These are phyloP conservation scores for Amanita polypyramis DNA, from an alignment of 768 basidiomycete genomes.

Conservation along the genomic window DNA sequence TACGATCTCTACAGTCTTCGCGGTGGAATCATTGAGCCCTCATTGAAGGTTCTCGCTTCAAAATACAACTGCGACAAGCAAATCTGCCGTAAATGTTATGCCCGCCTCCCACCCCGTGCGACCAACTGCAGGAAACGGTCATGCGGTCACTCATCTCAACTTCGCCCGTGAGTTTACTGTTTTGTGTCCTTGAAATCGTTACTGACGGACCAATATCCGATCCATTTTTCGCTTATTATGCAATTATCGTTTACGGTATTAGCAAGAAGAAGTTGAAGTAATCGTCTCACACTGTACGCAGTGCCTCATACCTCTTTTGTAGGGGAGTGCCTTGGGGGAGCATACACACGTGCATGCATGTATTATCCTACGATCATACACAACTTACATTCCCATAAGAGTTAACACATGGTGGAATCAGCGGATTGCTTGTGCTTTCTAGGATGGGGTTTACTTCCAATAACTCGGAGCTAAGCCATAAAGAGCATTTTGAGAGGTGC, in stretches of 20 bases:
- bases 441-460: no score
- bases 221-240: not conserved
- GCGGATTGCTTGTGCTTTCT: no score
- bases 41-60: conserved; percentile 90
- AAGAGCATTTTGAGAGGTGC: no score
- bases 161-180: conserved; percentile 65
- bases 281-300: conserved; percentile 17
- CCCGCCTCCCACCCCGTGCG: conserved; percentile 96
- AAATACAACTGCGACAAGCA: conserved; percentile 99
- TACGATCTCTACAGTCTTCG: conserved; percentile 54
- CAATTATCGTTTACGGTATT: conserved; percentile 5
- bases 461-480: no score
- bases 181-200: not conserved
- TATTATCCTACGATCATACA: conserved; percentile 2
- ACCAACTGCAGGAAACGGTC: conserved; percentile 98
- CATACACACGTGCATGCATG: not conserved
- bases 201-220: not conserved
- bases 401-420: not conserved
- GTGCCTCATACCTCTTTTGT: not conserved
- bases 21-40: conserved; percentile 99
- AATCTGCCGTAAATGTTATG: conserved; percentile 99
- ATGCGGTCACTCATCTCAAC: conserved; percentile 85
- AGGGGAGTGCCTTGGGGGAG: no score
- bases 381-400: not conserved
- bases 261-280: conserved; percentile 97